Base-by-base conservation (phyloP, 495 filamentous ascomycete species). In the Articulospora tetracladia region DNA sequence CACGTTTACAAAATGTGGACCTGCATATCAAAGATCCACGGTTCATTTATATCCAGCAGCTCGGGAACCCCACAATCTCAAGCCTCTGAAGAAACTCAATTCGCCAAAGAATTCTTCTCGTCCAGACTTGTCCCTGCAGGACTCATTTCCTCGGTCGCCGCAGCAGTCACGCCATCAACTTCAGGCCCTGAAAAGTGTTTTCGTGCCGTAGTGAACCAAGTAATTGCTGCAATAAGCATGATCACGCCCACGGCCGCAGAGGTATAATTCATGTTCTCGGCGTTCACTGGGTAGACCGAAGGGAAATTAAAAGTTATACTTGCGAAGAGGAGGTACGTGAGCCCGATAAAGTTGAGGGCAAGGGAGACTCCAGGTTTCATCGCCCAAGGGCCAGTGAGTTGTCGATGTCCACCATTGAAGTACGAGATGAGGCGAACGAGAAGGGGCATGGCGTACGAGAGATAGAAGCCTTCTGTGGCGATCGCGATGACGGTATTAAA, bases 231-330 rank as follows among this genome's bases (percentile, higher is more conserved):
- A 23, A 86, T 73, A 19, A 84, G 59, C 48, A 70, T 81, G 54
- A 83, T 76, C 8, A 82, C 70, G 1, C 81, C 83, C 57, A 83
- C 73, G 0, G 82, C 81, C 17, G 83, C 81, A 41, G 73, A 77
- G 0, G 80, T 83, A 61, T 85, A 84, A 56, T 85, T 86, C 82
- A 86, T 85, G 34, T 81, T 78, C 10, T 77, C 72, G 3, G 73
- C 66, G 8, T 66, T 71, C 1, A 85, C 80, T 0, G 82, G 82
- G 32, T 60, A 71, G 1, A 77, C 63, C 4, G 72, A 74, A 0
- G 83, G 81, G 63, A 86, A 83, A 57, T 83, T 85, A 69, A 86
- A 84, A 0, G 79, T 83, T 26, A 85, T 79, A 6, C 73, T 73
- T 1, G 74, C 77, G 44, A 84, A 85, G 0, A 81, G 62, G 1